Percentiles rank a stretch among this genome's conserved stretches.
Evolutionary conservation across 2,329 filamentous ascomycete genomes (phyloP).

Genomic region (Cladorrhinum sp.): DNA sequence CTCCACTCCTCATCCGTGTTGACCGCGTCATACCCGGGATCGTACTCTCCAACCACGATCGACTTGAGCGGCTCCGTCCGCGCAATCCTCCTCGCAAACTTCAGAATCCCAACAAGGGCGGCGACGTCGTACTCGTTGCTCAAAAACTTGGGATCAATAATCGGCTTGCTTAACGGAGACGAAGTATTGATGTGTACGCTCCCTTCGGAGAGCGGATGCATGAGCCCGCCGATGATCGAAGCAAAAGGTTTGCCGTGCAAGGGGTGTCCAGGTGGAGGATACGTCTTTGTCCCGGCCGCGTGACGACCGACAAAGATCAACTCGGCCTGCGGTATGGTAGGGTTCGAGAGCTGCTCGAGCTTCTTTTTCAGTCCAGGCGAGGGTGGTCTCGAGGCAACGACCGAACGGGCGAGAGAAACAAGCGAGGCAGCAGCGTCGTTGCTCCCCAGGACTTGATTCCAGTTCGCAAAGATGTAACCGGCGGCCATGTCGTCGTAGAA

Average conservation of each 20-base stretch:
- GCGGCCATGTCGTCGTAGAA: constrained; percentile 40
- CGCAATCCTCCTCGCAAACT: constrained; percentile 34
- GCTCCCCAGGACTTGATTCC: constrained; percentile 36
- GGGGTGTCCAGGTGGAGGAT: constrained; percentile 31
- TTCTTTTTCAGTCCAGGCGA: constrained; percentile 32
- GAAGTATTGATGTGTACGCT: constrained; percentile 36
- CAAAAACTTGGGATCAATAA: constrained; percentile 35
- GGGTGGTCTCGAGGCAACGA: constrained; percentile 23
- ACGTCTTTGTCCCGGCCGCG: constrained; percentile 40
- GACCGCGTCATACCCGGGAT: constrained; percentile 30
- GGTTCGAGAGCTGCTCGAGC: constrained; percentile 37
- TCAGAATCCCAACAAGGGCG: constrained; percentile 26
- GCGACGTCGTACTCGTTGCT: constrained; percentile 31
- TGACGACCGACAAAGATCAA: constrained; percentile 45
- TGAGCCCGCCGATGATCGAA: constrained; percentile 29
- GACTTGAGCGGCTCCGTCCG: constrained; percentile 32
- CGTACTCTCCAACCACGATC: constrained; percentile 34
- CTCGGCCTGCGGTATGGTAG: constrained; percentile 40
- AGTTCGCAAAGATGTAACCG: constrained; percentile 42
- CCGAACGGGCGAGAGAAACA: neutral
- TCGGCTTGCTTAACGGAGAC: constrained; percentile 31
- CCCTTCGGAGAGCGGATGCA: constrained; percentile 34
- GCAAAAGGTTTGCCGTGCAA: constrained; percentile 33
- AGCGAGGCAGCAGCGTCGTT: constrained; percentile 21
- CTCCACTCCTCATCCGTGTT: constrained; percentile 20